A percentile compares a stretch with the other conserved stretches of the same genome.
Conservation (phyloP, 2,329 filamentous ascomycete species). For the Aspergillus felis region DNA sequence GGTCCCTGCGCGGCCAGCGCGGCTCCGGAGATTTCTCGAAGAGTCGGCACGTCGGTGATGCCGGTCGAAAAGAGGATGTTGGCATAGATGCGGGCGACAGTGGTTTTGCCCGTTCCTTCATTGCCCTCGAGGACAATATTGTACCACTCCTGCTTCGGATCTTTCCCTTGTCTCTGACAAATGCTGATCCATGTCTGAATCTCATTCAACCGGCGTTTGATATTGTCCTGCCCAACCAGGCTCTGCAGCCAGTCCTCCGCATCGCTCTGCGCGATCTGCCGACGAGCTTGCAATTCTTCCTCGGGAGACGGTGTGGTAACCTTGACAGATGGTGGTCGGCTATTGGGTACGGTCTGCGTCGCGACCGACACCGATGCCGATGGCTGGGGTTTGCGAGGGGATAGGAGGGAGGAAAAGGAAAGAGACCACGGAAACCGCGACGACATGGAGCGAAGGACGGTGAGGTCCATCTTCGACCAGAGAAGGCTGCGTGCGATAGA, state of each 20-base stretch:
- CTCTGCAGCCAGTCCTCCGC: constrained; percentile 11
- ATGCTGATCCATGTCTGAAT: constrained; percentile 19
- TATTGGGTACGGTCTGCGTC: neutral
- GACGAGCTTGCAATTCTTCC: constrained; percentile 4
- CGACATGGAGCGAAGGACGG: neutral
- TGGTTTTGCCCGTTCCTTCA: constrained; percentile 18
- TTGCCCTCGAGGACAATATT: constrained; percentile 18
- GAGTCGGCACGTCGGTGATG: constrained; percentile 10
- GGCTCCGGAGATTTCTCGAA: constrained; percentile 11
- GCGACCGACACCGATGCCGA: neutral
- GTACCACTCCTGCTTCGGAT: constrained; percentile 18
- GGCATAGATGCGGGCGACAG: constrained; percentile 16
- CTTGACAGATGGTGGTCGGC: neutral
- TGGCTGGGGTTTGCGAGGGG: neutral
- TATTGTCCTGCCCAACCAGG: constrained; percentile 15
- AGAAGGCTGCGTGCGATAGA: neutral
- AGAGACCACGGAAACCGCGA: neutral
- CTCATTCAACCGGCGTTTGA: constrained; percentile 16
- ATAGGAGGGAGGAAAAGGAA: neutral
- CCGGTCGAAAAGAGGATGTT: constrained; percentile 17
- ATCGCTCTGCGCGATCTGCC: constrained; percentile 8
- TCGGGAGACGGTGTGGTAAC: constrained; percentile 3
- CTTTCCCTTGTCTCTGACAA: constrained; percentile 17
- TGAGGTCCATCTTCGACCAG: neutral
- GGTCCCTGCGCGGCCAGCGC: constrained; percentile 12